These are phyloP conservation scores for Dysphania ambrosioides DNA, from an alignment of 148 eudicot genomes.

Conservation along the genomic window DNA sequence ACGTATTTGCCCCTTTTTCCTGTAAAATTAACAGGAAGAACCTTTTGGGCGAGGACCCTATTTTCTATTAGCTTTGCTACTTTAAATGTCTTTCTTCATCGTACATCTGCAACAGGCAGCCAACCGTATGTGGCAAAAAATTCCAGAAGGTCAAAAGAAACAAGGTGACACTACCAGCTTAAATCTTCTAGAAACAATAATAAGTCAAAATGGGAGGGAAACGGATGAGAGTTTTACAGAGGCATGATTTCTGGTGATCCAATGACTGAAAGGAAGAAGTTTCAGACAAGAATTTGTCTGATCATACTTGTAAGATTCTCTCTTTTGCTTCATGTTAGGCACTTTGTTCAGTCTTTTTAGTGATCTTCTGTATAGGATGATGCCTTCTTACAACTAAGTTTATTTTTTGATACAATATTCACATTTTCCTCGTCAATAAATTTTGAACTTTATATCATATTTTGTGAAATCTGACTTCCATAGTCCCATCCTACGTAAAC, in stretches of 20 bases:
- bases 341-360: not conserved
- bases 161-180: not conserved
- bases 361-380: not conserved
- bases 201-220: not conserved
- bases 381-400: too few species aligned
- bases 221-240: not conserved
- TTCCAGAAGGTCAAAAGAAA: not conserved
- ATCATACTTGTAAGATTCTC: not conserved
- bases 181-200: too few species aligned
- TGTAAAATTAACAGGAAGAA: not conserved
- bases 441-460: not conserved
- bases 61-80: not conserved
- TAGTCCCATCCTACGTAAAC: too few species aligned
- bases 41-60: not conserved
- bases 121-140: not conserved
- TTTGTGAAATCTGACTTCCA: too few species aligned
- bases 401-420: too few species aligned
- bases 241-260: not conserved
- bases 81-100: not conserved
- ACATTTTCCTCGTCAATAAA: not conserved
- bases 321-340: not conserved
- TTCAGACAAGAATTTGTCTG: not conserved
- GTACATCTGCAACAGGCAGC: not conserved
- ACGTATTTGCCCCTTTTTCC: too few species aligned
- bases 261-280: not conserved